Base-by-base conservation (phyloP, 345 rosid species). In the Theobroma cacao region DNA sequence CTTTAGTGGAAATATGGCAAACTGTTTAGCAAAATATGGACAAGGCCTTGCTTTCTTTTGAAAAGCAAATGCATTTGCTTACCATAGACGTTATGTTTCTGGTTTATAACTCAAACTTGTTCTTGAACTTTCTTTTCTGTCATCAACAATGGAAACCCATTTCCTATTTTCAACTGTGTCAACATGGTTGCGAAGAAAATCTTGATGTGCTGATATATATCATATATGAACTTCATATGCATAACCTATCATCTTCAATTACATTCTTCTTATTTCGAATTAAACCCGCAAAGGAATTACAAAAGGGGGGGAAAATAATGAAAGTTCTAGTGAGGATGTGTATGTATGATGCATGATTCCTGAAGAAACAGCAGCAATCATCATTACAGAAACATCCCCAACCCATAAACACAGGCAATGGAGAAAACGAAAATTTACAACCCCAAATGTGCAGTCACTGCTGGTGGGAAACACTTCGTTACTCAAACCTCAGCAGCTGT, bases 401-500 rank as follows among this genome's bases (percentile, higher is more conserved):
- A n/a, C n/a, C 24, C 24, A 52, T 10, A 14, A 58, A 24, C 31
- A n/a, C 31, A 60, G 64, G 28, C 64, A 30, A 60, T 28, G 3
- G 31, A 60, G 7, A 36, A 60, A 60, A 28, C 20, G 2, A 28
- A 41, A 60, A 60, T 60, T 28, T 60, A 60, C 64, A 60, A 60
- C 36, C 33, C 56, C 55, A 45, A 45, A 26, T n/a, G 14, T 28
- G 7, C 34, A 45, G 31, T 0, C 24, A 41, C 20, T 26, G 33
- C 1, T 67, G 53, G 5, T 2, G 38, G 3, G 2, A 2, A 67
- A 24, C 53, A 26, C 15, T 58, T 41, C 18, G 40, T 11, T 47
- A 30, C 75, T 71, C 61, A 71, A 71, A 71, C 61, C 75, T 71
- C 61, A 11, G 75, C 28, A 30, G 75, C 43, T 31, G 75, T 71